Base-by-base conservation (phyloP, 108 stramenopile genomes). In the Fragilariopsis cylindrus region DNA sequence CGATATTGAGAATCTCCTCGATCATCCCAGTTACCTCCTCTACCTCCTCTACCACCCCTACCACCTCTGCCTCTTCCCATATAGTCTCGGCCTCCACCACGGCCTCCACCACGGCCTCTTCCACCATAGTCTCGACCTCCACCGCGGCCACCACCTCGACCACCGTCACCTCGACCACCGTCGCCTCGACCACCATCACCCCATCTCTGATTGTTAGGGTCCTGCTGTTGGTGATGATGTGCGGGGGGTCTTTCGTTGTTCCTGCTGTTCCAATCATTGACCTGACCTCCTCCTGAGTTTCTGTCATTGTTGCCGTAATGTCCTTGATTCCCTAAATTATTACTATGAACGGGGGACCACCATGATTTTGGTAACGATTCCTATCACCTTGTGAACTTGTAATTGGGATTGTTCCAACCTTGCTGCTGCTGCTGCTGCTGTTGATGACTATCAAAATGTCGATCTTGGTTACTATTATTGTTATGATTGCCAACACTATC, bases 371-470 rank as follows among this genome's bases (percentile, higher is more conserved):
- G 63, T 65, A 45, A 12, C 63, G 63, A 42, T 65, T 57, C 57
- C 57, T 15, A 0, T 41, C 13, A 15, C 43, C 30, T 21, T 6
- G 40, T 64, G 40, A n/a, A 39, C n/a, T 64, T 18, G 63, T 44
- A 64, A n/a, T n/a, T 42, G 50, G 7, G 43, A 9, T 50, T 42
- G 30, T 67, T 75, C 74, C 74, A 53, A 5, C 76, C 70, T 8
- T 60, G 39, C 53, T 62, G 69, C 40, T 57, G 65, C 53, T 69
- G 78, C 15, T 73, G 78, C 21, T 80, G 79, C 48, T 43, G 63
- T 21, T 13, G 46, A 55, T 21, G 50, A 19, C 44, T 7, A 57
- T 15, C 0, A 13, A 9, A 7, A 45, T 40, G 65, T 2, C 21
- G 42, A 6, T 57, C 15, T 44, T 58, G 57, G 8, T 57, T 30